phyloP scores from a whole-genome alignment of 805 yeast species.

The Cyberlindnera maritima region DNA sequence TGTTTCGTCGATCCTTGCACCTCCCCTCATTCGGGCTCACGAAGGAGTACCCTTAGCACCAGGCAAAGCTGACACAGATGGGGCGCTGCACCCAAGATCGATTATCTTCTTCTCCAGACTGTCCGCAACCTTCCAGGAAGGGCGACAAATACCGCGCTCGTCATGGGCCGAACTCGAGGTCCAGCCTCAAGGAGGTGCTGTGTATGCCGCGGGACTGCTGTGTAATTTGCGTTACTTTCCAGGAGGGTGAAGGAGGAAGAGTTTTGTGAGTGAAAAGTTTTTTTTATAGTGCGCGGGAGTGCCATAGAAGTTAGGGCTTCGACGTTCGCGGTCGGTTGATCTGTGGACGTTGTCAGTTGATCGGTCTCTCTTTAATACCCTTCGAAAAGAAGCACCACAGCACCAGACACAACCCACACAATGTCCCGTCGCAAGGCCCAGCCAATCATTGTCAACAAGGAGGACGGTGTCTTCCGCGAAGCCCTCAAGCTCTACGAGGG shows the following conservation, averaged over 20 bases:
- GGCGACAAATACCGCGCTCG: conserved; percentile 48
- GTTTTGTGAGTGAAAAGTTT: conserved; percentile 3
- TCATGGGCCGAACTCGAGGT: conserved; percentile 72
- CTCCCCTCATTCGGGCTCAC: conserved; percentile 72
- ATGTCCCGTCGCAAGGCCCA: conserved; percentile 27
- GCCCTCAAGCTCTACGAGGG: conserved; percentile 81
- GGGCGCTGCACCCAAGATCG: conserved; percentile 75
- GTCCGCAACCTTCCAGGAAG: conserved; percentile 29
- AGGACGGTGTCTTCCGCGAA: conserved; percentile 71
- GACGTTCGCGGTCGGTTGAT: not conserved
- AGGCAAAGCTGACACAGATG: conserved; percentile 47
- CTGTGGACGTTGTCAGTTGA: not conserved
- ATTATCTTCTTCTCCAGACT: conserved; percentile 61
- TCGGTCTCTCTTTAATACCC: too few species aligned
- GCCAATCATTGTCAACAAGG: conserved; percentile 45
- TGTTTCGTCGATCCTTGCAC: conserved; percentile 49
- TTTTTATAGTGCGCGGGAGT: not conserved
- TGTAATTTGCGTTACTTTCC: conserved; percentile 49
- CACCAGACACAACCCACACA: not conserved
- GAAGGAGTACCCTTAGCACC: conserved; percentile 68
- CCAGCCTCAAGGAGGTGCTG: conserved; percentile 70
- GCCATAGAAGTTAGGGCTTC: not conserved
- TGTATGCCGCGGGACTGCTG: conserved; percentile 57
- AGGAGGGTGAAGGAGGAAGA: conserved; percentile 2
- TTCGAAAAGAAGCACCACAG: too few species aligned